These are phyloP conservation scores for Endotrypanum monterogeii DNA, from an alignment of 208 protist genomes.

Conservation along the genomic window DNA sequence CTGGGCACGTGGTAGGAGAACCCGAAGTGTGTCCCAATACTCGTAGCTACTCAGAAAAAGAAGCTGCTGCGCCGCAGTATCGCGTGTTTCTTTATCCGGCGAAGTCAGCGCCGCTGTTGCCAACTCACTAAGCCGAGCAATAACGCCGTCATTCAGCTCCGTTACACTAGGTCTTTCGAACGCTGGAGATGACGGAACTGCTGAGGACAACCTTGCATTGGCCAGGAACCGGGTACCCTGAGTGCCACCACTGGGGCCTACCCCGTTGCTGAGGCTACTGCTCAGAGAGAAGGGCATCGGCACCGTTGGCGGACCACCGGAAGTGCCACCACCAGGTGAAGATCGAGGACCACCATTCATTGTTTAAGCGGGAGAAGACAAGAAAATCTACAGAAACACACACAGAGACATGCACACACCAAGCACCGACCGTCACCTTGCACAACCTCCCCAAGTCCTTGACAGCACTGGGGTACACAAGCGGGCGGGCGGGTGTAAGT, in stretches of 20 bases:
- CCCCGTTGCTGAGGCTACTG: background rate
- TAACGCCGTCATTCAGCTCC: conserved; percentile 18
- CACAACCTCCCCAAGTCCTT: background rate
- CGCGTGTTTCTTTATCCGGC: conserved; percentile 51
- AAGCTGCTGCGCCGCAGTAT: conserved; percentile 60
- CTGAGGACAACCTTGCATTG: conserved; percentile 1
- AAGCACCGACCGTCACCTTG: background rate
- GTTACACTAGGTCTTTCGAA: conserved; percentile 2
- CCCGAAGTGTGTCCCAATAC: conserved; percentile 69
- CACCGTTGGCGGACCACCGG: conserved; percentile 3
- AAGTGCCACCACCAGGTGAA: background rate
- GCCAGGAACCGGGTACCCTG: background rate
- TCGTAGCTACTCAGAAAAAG: conserved; percentile 83
- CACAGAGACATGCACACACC: background rate
- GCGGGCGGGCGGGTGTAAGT: too few species aligned
- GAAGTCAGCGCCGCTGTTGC: conserved; percentile 59
- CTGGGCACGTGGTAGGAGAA: conserved; percentile 44
- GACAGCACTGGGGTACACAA: background rate
- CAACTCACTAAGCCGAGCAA: conserved; percentile 40
- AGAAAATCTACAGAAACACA: background rate
- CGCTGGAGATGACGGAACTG: background rate
- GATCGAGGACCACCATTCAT: conserved; percentile 9
- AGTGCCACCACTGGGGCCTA: background rate
- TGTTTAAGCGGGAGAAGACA: background rate
- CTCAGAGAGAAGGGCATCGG: conserved; percentile 13